Base-by-base conservation (phyloP, 169 alveolate genomes). In the Plasmodium cynomolgi region DNA sequence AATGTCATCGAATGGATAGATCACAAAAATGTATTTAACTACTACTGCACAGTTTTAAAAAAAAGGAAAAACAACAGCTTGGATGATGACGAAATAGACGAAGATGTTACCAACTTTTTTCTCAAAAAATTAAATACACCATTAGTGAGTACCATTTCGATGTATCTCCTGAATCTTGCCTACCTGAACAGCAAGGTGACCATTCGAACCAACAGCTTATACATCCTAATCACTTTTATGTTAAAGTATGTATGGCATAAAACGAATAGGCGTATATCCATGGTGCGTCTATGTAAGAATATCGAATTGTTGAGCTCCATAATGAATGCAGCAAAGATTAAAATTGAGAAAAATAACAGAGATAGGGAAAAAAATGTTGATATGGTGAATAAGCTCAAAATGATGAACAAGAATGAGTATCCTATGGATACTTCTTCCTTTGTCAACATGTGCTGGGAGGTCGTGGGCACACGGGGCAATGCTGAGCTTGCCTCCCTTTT, bases 361-460 rank as follows among this genome's bases (percentile, higher is more conserved):
- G 47, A 58, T 17, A n/a, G 15, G 47, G 90, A 88, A 41, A 6
- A 37, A 29, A 23, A 88, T 20, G 47, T 80, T 23, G 88, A 88
- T 9, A 9, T 15, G 62, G 11, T 88, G 34, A 88, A 88, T 39
- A 81, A 29, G 20, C 44, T 88, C 20, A 88, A 9, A 68, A 80
- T 88, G 90, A 17, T 77, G 47, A 88, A 88, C 83, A 88, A 39
- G 73, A 88, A 88, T 80, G 94, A 88, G 68, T 88, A 88, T 20
- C 26, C 88, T 5, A 31, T 88, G 47, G 90, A 88, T 17, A 4
- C 39, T 79, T 34, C 58, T 4, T 26, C 44, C 34, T 80, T 88
- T 47, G 50, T 83, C 0, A 62, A 88, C 29, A 58, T 81, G 31
- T 88, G 83, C 47, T 29, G 56, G 17, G 29, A 26, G 17, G n/a